Evolutionary conservation across 2,329 filamentous ascomycete genomes (phyloP).

Genomic region (Penicillium hesseltinei): DNA sequence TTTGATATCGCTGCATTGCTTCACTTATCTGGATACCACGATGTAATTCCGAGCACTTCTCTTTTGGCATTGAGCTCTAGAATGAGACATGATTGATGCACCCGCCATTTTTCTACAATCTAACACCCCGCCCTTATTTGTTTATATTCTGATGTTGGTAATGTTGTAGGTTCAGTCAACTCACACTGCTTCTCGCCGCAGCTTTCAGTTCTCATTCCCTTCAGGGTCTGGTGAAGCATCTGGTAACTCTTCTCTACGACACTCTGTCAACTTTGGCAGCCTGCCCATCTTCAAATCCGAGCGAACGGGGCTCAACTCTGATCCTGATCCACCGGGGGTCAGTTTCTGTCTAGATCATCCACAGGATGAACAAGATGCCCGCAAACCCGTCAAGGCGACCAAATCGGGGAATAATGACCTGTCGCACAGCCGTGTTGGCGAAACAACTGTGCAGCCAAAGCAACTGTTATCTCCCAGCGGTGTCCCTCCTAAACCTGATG

Average conservation of each 20-base stretch:
- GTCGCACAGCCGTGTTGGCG: background rate
- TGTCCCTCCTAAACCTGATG: background rate
- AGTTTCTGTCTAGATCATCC: constrained; percentile 5
- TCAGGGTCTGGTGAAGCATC: constrained; percentile 11
- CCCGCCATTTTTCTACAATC: constrained; percentile 11
- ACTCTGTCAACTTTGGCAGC: constrained; percentile 25
- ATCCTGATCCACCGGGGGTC: background rate
- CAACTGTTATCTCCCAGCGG: background rate
- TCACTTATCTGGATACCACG: constrained; percentile 30
- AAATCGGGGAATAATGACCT: constrained; percentile 3
- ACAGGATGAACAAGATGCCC: constrained; percentile 5
- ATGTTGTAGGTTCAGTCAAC: constrained; percentile 35
- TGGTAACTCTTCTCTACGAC: constrained; percentile 21
- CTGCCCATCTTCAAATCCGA: constrained; percentile 24
- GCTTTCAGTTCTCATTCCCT: constrained; percentile 21
- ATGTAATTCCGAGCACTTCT: constrained; percentile 29
- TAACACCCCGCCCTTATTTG: constrained; percentile 7
- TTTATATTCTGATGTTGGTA: constrained; percentile 32
- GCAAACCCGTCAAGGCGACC: constrained; percentile 8
- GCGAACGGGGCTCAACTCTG: constrained; percentile 4
- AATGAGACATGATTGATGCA: constrained; percentile 32
- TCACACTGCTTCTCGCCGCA: constrained; percentile 27
- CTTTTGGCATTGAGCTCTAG: constrained; percentile 23
- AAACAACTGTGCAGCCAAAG: background rate
- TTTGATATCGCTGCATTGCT: constrained; percentile 14